Percentiles rank a stretch among this genome's conserved stretches.
These are phyloP conservation scores for Aspergillus sclerotiicarbonarius DNA, from an alignment of 495 filamentous ascomycete genomes.

Conservation along the genomic window DNA sequence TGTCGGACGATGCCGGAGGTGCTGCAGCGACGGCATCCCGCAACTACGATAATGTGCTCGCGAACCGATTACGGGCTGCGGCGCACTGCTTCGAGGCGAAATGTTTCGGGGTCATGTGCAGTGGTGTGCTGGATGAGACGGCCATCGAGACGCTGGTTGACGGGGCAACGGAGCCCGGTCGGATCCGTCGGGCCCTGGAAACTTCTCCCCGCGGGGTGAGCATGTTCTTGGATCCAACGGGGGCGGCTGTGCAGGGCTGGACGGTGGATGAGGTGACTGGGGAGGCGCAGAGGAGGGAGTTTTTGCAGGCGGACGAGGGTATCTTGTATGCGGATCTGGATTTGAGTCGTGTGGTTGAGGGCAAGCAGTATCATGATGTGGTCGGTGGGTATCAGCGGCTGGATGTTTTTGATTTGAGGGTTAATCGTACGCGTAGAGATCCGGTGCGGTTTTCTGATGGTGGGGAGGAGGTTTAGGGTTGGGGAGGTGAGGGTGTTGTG, in stretches of 20 bases:
- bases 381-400: conserved; percentile 43
- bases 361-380: conserved; percentile 46
- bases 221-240: conserved; percentile 41
- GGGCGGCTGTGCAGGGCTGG: conserved; percentile 26
- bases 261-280: conserved; percentile 15
- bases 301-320: conserved; percentile 35
- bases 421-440: conserved; percentile 25
- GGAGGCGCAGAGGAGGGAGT: conserved; percentile 18
- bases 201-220: conserved; percentile 28
- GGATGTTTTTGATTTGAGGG: conserved; percentile 41
- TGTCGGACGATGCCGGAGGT: conserved; percentile 14
- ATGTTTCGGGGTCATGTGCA: conserved; percentile 41
- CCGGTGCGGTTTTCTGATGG: too few relatives aligned
- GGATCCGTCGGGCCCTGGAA: conserved; percentile 12
- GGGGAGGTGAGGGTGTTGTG: too few relatives aligned
- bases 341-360: conserved; percentile 36
- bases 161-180: conserved; percentile 7
- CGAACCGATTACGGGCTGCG: conserved; percentile 36
- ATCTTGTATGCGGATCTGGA: conserved; percentile 45
- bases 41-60: conserved; percentile 44
- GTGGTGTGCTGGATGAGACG: conserved; percentile 27
- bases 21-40: conserved; percentile 9
- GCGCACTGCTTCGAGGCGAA: conserved; percentile 49
- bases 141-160: conserved; percentile 18
- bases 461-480: too few relatives aligned